Percentiles rank a stretch among this genome's conserved stretches.
phyloP scores from a whole-genome alignment of 179 eudicot genomes.

The Spinacia oleracea region DNA sequence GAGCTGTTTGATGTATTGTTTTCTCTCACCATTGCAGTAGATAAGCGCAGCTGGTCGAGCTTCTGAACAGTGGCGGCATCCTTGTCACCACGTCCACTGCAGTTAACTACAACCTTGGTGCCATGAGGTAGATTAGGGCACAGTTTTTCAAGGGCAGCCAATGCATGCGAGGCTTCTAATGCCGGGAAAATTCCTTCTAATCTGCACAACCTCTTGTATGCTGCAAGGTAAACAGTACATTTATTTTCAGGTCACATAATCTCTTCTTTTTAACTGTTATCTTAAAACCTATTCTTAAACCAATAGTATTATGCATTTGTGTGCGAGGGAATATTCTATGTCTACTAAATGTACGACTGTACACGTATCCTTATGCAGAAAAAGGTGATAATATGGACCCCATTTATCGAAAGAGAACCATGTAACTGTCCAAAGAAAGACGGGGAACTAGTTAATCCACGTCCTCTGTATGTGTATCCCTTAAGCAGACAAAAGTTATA shows the following conservation, averaged over 20 bases:
- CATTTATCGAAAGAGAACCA: too few relatives aligned
- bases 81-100: slow-evolving; percentile 70
- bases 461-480: too few relatives aligned
- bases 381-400: not conserved
- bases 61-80: slow-evolving; percentile 46
- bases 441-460: too few relatives aligned
- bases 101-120: slow-evolving; percentile 60
- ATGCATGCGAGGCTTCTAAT: slow-evolving; percentile 74
- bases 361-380: not conserved
- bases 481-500: too few relatives aligned
- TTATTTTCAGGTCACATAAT: not conserved
- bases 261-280: not conserved
- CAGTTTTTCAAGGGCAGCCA: slow-evolving; percentile 62
- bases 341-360: too few relatives aligned
- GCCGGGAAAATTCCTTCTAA: slow-evolving; percentile 80
- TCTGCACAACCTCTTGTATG: slow-evolving; percentile 52
- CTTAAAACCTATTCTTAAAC: too few relatives aligned
- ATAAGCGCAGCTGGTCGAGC: slow-evolving; percentile 14
- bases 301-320: not conserved
- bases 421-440: too few relatives aligned
- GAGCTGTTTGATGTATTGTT: not conserved
- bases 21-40: not conserved
- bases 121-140: slow-evolving; percentile 64
- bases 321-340: too few relatives aligned
- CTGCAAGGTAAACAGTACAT: slow-evolving; percentile 34